These are phyloP conservation scores for Pleoardoris graminearum DNA, from an alignment of 2,329 filamentous ascomycete genomes.

Conservation along the genomic window DNA sequence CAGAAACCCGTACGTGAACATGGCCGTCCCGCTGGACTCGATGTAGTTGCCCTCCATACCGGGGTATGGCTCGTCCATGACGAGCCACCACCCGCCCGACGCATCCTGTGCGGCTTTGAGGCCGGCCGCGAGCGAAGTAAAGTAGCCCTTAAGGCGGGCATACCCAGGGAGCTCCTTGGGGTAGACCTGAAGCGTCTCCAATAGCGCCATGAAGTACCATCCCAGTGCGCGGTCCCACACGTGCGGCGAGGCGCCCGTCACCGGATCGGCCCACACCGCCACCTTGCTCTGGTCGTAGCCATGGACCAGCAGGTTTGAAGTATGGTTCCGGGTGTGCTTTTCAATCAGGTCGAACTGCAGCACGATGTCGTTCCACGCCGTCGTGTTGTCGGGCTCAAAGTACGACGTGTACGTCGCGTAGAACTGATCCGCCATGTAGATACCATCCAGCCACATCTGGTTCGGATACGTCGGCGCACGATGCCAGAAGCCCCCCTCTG, in stretches of 20 bases:
- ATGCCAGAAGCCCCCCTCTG: conserved; percentile 60
- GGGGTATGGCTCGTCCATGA: conserved; percentile 57
- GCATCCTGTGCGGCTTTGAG: conserved; percentile 51
- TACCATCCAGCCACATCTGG: conserved; percentile 63
- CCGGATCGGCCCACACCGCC: conserved; percentile 42
- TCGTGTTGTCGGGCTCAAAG: conserved; percentile 44
- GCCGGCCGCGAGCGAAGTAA: conserved; percentile 48
- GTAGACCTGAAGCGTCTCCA: conserved; percentile 56
- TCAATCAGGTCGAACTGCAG: conserved; percentile 44
- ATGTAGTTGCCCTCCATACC: conserved; percentile 60
- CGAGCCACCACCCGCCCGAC: conserved; percentile 60
- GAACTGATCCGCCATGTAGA: conserved; percentile 48
- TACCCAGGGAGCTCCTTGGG: conserved; percentile 46
- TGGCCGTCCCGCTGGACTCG: conserved; percentile 62
- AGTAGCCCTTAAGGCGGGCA: conserved; percentile 45
- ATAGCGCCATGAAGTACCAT: conserved; percentile 46
- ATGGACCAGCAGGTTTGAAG: conserved; percentile 39
- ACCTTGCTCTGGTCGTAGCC: conserved; percentile 42
- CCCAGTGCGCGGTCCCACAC: conserved; percentile 46
- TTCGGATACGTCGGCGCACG: conserved; percentile 52
- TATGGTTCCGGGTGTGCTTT: conserved; percentile 39
- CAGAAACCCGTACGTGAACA: conserved; percentile 47
- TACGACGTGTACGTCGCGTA: conserved; percentile 45
- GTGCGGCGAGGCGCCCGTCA: conserved; percentile 41
- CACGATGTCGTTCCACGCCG: conserved; percentile 51